Evolutionary conservation across 2,329 filamentous ascomycete species (phyloP).

Genomic region (Xylaria digitata): DNA sequence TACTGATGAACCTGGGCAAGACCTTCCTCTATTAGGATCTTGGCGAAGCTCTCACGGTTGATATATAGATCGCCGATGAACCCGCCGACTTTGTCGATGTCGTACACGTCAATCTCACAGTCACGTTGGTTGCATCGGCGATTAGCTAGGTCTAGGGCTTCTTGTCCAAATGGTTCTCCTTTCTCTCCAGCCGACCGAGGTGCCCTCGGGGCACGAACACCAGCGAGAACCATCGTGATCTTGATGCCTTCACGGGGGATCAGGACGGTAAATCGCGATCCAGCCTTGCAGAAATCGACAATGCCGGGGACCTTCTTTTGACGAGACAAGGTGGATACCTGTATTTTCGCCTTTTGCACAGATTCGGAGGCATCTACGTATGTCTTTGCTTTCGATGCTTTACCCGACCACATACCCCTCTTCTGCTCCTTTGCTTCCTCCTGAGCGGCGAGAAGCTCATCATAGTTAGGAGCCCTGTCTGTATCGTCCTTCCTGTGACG

Average conservation of each 20-base stretch:
- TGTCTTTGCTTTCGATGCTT: conserved; percentile 83
- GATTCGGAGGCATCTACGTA: conserved; percentile 93
- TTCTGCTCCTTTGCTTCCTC: conserved; percentile 85
- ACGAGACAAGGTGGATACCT: conserved; percentile 85
- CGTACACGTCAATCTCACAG: conserved; percentile 94
- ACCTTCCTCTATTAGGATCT: conserved; percentile 92
- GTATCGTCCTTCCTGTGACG: conserved; percentile 94
- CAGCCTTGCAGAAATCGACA: conserved; percentile 98
- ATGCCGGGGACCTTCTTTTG: conserved; percentile 93
- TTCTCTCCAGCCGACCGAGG: conserved; percentile 81
- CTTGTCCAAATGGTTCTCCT: conserved; percentile 93
- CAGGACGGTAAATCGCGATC: conserved; percentile 90
- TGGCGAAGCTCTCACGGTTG: conserved; percentile 95
- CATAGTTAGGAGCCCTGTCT: conserved; percentile 93
- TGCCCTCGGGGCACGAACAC: conserved; percentile 89
- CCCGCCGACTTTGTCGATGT: conserved; percentile 94
- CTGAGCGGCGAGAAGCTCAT: conserved; percentile 84
- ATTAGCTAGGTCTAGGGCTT: conserved; percentile 92
- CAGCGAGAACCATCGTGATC: conserved; percentile 92
- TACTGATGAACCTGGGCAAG: conserved; percentile 92
- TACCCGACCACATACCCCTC: conserved; percentile 95
- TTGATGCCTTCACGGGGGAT: conserved; percentile 94
- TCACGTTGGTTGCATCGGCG: conserved; percentile 91
- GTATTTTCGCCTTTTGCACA: conserved; percentile 94
- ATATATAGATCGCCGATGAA: conserved; percentile 97